These are phyloP conservation scores for Juncus effusus DNA, from an alignment of 176 grass and related monocot species.

Conservation along the genomic window DNA sequence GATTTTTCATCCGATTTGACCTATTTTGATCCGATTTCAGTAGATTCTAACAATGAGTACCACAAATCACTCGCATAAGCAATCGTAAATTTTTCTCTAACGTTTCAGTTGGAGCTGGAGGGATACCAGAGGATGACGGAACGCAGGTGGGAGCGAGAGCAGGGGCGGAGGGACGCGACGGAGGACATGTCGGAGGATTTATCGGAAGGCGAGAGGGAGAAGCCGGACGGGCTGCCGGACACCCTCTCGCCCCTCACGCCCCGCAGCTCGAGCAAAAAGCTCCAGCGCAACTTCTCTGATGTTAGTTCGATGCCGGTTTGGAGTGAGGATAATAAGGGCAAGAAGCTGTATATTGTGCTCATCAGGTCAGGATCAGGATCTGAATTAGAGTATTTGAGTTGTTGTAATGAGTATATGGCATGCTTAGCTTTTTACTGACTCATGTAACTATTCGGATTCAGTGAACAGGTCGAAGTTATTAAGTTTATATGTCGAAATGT, in stretches of 20 bases:
- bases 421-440: background rate
- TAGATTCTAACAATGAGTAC: no score
- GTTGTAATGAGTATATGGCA: background rate
- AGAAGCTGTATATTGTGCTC: conserved; percentile 91
- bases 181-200: conserved; percentile 93
- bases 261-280: conserved; percentile 43
- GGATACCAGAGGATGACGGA: conserved; percentile 62
- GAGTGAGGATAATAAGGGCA: conserved; percentile 81
- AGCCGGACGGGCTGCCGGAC: conserved; percentile 59
- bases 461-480: background rate
- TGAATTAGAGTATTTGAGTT: background rate
- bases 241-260: conserved; percentile 7
- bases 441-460: background rate
- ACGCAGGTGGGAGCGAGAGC: conserved; percentile 64
- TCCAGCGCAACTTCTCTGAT: conserved; percentile 81
- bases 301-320: conserved; percentile 46
- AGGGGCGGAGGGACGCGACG: conserved; percentile 55
- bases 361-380: conserved; percentile 40
- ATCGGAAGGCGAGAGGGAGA: conserved; percentile 80
- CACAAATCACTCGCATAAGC: no score
- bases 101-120: conserved; percentile 63
- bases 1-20: no score
- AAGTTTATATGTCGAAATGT: background rate
- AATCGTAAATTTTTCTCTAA: no score
- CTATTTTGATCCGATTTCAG: no score